Base-by-base conservation (phyloP, 1,284 basidiomycete genomes). In the Rhodofomes roseus region DNA sequence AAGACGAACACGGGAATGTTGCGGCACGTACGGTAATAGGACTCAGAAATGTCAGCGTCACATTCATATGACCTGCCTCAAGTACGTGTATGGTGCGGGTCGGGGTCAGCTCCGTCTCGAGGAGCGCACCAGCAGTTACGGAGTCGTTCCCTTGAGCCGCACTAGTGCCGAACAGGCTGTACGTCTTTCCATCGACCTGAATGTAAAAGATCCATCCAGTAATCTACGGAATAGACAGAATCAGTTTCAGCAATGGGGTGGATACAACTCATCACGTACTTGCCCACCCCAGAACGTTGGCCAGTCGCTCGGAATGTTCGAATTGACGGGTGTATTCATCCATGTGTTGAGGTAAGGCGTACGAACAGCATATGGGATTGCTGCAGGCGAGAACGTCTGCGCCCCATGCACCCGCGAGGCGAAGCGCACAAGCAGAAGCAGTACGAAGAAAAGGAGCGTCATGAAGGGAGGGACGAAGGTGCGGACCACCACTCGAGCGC, bases 301-400 rank as follows among this genome's bases (percentile, higher is more conserved):
- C 52, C 52, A 54, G 2, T 40, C 36, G 12, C 22, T 39, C 8
- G 52, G 4, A 34, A 34, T 34, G 31, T 34, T 40, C 25, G 52
- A 40, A 4, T 1, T 14, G 9, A 8, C 7, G 11, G 22, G 4
- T 7, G 39, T 14, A 1, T 14, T 2, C 16, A 86, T 74, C 86
- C 85, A 88, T 2, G 80, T 75, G 40, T 81, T 85, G 34, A 89
- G 70, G 65, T 87, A 89, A 5, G 86, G 86, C 2, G 81, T 76
- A 31, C 82, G 76, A 4, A 86, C 83, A 14, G 84, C 84, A 23
- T 86, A 76, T 18, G 83, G 84, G 54, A 83, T 74, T 0, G 82
- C 74, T 8, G 79, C 73, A 20, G 83, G 83, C 62, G 78, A 83
- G 70, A 85, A 84, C 3, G 83, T 54, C 12, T 41, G 53, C 8